A percentile compares a stretch with the other conserved stretches of the same genome.
These are phyloP conservation scores for Plenodomus lindquistii DNA, from an alignment of 2,329 filamentous ascomycete species.

Conservation along the genomic window DNA sequence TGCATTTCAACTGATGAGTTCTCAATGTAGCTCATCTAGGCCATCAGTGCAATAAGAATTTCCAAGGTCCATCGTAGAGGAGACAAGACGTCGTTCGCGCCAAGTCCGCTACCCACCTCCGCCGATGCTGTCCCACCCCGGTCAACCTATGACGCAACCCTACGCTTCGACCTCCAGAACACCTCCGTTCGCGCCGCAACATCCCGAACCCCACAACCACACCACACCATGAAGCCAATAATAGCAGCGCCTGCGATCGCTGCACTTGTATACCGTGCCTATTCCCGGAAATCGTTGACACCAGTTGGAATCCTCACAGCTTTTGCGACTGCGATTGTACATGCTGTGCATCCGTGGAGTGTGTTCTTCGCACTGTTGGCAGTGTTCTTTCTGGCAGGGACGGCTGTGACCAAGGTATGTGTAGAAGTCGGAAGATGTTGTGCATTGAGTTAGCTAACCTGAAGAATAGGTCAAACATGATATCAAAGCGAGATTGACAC, in stretches of 20 bases:
- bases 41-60: neutral
- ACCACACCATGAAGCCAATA: constrained; percentile 30
- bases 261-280: constrained; percentile 46
- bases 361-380: constrained; percentile 83
- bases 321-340: constrained; percentile 71
- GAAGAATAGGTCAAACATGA: constrained; percentile 75
- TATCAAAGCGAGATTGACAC: constrained; percentile 79
- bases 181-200: constrained; percentile 14
- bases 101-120: neutral
- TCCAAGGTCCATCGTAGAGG: neutral
- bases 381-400: constrained; percentile 86
- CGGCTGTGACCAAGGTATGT: constrained; percentile 75
- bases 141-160: constrained; percentile 11
- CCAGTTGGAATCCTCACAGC: constrained; percentile 74
- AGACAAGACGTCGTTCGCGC: neutral
- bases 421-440: neutral
- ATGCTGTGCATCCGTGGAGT: constrained; percentile 91
- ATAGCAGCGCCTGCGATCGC: constrained; percentile 40
- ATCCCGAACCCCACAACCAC: constrained; percentile 1
- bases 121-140: neutral
- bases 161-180: constrained; percentile 5
- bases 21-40: no score
- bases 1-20: neutral
- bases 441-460: constrained; percentile 1
- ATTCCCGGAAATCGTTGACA: constrained; percentile 67